Conservation (phyloP, 2,329 filamentous ascomycete genomes). For the Huntiella decipiens region DNA sequence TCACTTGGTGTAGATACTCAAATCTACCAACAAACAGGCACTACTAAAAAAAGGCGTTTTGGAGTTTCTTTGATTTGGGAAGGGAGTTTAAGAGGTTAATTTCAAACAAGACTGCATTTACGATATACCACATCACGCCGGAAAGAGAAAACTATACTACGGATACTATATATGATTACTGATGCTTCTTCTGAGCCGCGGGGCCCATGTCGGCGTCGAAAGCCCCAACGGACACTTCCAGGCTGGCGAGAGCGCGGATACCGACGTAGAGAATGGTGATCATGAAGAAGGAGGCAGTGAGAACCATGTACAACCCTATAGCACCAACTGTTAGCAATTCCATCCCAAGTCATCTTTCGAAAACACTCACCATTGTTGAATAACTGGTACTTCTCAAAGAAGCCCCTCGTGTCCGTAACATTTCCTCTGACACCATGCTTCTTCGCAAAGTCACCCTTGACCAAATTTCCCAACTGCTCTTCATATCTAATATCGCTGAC, state of each 20-base stretch:
- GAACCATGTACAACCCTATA: constrained; percentile 71
- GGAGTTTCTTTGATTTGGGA: background rate
- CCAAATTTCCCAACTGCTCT: constrained; percentile 11
- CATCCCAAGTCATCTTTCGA: background rate
- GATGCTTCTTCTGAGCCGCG: constrained; percentile 61
- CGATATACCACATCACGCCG: no score
- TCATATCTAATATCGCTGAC: constrained; percentile 18
- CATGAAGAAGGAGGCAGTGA: constrained; percentile 52
- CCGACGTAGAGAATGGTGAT: constrained; percentile 63
- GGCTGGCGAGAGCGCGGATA: constrained; percentile 53
- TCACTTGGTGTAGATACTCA: constrained; percentile 48
- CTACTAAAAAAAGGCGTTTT: no score
- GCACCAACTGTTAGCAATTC: background rate
- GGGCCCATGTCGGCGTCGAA: constrained; percentile 95
- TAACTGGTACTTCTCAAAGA: constrained; percentile 92
- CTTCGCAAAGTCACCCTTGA: constrained; percentile 49
- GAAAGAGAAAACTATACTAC: background rate
- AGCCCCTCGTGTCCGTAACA: constrained; percentile 26
- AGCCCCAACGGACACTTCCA: constrained; percentile 81
- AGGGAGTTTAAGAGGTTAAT: background rate
- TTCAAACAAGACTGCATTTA: no score
- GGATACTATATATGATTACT: background rate
- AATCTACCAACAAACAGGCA: no score
- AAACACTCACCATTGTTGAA: constrained; percentile 57
- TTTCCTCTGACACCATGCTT: constrained; percentile 22